A percentile compares a stretch with the other conserved stretches of the same genome.
These are phyloP conservation scores for Backusella sp. DNA, from an alignment of 192 early-diverging fungal species.

Conservation along the genomic window DNA sequence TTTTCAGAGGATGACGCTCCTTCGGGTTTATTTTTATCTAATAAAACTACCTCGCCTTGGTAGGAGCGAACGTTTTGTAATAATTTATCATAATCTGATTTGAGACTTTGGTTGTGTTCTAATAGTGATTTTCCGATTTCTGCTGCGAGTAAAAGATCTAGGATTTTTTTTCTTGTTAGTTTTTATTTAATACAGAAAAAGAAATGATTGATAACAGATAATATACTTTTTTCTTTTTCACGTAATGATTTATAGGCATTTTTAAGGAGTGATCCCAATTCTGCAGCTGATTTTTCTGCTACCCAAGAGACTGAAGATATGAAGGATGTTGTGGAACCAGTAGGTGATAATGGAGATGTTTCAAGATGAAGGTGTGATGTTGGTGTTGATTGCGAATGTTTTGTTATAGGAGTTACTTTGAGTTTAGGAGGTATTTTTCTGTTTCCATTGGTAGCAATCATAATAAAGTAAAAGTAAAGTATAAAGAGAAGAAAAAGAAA, in stretches of 20 bases:
- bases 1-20: neutral
- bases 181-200: neutral
- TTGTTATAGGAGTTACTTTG: slow-evolving; percentile 4
- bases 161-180: neutral
- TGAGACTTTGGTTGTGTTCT: slow-evolving; percentile 40
- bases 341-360: slow-evolving; percentile 21
- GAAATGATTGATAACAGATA: neutral
- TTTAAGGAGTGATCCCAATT: slow-evolving; percentile 33
- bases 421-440: slow-evolving; percentile 14
- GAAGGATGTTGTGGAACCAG: slow-evolving; percentile 27
- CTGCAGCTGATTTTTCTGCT: slow-evolving; percentile 34
- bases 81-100: slow-evolving; percentile 41
- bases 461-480: neutral
- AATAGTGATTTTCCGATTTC: slow-evolving; percentile 46
- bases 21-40: neutral
- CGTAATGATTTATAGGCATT: slow-evolving; percentile 32
- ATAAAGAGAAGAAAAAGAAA: neutral
- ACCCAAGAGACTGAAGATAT: slow-evolving; percentile 37
- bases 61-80: slow-evolving; percentile 13
- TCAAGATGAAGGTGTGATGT: slow-evolving; percentile 5
- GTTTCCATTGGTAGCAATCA: neutral
- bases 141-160: slow-evolving; percentile 45
- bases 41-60: neutral
- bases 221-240: slow-evolving; percentile 42
- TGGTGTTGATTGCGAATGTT: slow-evolving; percentile 14